phyloP scores from a whole-genome alignment of 805 yeast genomes.

The Kluyveromyces aestuarii region DNA sequence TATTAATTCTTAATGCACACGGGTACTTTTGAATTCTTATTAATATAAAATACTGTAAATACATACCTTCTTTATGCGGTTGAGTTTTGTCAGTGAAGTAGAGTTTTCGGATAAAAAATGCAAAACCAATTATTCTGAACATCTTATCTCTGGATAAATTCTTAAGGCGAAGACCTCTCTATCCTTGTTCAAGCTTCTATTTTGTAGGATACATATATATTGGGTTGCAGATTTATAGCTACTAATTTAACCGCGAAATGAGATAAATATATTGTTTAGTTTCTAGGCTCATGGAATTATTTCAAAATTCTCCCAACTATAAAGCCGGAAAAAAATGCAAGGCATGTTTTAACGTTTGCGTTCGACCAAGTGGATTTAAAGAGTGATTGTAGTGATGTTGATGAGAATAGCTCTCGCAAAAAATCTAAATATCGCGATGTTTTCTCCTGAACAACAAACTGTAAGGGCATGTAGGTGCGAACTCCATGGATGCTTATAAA shows the following conservation, averaged over 20 bases:
- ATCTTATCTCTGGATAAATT: too few relatives aligned
- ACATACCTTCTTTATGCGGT: too few relatives aligned
- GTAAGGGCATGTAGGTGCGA: constrained; percentile 1
- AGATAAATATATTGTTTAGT: too few relatives aligned
- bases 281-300: neutral
- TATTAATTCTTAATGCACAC: too few relatives aligned
- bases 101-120: too few relatives aligned
- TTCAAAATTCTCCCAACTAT: neutral
- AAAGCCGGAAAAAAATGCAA: neutral
- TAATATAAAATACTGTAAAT: too few relatives aligned
- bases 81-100: too few relatives aligned
- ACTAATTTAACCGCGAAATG: neutral
- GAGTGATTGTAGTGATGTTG: neutral
- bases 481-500: neutral
- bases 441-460: neutral
- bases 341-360: neutral
- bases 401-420: neutral
- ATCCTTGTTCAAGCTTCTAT: too few relatives aligned
- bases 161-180: too few relatives aligned
- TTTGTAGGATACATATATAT: too few relatives aligned
- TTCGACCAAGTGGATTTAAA: neutral
- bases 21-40: too few relatives aligned
- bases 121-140: too few relatives aligned
- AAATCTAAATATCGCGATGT: neutral
- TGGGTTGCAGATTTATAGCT: neutral